phyloP scores from a whole-genome alignment of 495 filamentous ascomycete genomes.

The Daldinia bambusicola region DNA sequence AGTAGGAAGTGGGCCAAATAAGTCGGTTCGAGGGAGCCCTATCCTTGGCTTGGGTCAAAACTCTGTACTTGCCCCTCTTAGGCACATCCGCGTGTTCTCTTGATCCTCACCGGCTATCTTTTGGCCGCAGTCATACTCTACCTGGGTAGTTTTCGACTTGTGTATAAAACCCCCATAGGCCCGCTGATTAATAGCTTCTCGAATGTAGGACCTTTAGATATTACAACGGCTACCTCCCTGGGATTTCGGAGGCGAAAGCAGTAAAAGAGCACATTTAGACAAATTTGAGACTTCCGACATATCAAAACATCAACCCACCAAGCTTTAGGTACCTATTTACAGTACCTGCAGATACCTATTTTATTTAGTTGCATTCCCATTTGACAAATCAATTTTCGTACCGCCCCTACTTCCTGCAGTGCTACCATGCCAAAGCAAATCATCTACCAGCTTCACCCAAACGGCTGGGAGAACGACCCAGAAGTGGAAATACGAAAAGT shows the following conservation, averaged over 20 bases:
- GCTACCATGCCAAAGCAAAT: constrained; percentile 11
- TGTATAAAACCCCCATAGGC: neutral
- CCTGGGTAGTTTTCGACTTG: neutral
- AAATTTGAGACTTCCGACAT: neutral
- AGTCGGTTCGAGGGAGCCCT: neutral
- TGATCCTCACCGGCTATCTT: neutral
- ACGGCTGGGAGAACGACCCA: constrained; percentile 11
- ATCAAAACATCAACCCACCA: neutral
- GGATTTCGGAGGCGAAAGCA: neutral
- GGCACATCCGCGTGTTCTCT: neutral
- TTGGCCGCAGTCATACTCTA: neutral
- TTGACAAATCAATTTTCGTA: neutral
- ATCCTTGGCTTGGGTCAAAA: neutral
- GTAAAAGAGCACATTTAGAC: neutral
- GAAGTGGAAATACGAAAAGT: constrained; percentile 24
- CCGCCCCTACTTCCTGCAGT: constrained; percentile 4
- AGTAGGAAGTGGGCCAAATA: constrained; percentile 2
- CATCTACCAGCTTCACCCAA: constrained; percentile 10
- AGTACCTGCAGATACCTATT: neutral
- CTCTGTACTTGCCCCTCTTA: neutral
- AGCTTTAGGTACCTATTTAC: neutral
- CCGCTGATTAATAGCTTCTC: neutral
- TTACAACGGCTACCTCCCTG: neutral
- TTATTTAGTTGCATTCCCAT: neutral
- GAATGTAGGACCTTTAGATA: neutral